Evolutionary conservation across 768 basidiomycete species (phyloP), one percentile per base, ranked within the genome.

Genomic region (Royoungia palumana): DNA sequence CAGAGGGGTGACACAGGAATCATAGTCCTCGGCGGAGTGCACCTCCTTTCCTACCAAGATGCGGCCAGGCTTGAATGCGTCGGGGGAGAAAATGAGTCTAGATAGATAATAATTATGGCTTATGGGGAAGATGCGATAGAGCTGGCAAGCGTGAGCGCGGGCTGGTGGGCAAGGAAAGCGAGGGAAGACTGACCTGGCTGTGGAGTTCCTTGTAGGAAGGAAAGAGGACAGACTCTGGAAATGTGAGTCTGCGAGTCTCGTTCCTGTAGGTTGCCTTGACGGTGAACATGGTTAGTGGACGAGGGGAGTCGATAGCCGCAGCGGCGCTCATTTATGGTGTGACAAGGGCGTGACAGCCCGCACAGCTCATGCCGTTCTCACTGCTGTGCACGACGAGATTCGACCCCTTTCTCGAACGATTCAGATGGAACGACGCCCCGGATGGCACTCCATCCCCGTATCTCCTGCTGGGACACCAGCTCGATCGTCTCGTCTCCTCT

Each of bases 191-290:
- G 65, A 86, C 87, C 77, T 89, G 83, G 47, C 72, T 68, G 58
- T 74, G 75, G 35, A 90, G 72, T 54, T 86, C 72, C 3, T 76
- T 66, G 60, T 78, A 88, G 1, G 80, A 67, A 38, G 88, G 88
- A 59, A 90, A 87, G 16, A 70, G 57, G 35, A 67, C 60, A n/a
- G 64, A 65, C 6, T 75, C 71, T 16, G 71, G 53, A 54, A 88
- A 86, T 3, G 78, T 70, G 56, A 87, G 74, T 57, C 79, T 87
- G 58, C 88, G 79, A 48, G 80, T 87, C 64, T 89, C 85, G 47
- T 66, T 67, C 46, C 76, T 72, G 64, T 87, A 89, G 19, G 85
- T 85, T n/a, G 82, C 86, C 69, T 90, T 90, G 62, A 89, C 78
- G 48, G 80, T 80, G 73, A 89, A 88, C 79, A 84, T 83, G 69